Conservation (phyloP, 352 stramenopile genomes). For the Pythium phragmiticola region DNA sequence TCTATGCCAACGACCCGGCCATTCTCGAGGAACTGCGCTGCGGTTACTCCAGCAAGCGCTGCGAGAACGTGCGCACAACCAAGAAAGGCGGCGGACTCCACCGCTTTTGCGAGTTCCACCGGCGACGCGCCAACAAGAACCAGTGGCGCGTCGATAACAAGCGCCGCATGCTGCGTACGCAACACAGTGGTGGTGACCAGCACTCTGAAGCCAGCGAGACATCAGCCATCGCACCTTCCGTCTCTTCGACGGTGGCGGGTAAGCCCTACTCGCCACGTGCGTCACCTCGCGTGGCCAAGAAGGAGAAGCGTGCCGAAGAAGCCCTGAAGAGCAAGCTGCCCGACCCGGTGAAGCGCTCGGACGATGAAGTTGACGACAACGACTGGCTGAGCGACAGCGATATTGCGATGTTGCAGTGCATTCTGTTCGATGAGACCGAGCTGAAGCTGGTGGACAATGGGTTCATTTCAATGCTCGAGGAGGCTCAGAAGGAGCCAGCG, state of each 20-base stretch:
- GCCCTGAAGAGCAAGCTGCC: constrained; percentile 3
- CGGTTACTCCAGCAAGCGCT: constrained; percentile 23
- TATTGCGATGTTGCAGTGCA: constrained; percentile 21
- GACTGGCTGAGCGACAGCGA: constrained; percentile 24
- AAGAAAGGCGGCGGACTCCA: constrained; percentile 20
- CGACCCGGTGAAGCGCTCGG: constrained; percentile 13
- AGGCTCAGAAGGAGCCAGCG: constrained; percentile 6
- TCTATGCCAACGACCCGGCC: constrained; percentile 14
- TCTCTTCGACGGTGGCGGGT: not conserved
- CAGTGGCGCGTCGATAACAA: constrained; percentile 68
- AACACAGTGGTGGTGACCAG: not conserved
- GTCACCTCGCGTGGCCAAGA: constrained; percentile 13
- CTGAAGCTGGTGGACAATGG: not conserved
- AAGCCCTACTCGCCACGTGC: constrained; percentile 15
- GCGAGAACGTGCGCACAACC: constrained; percentile 21
- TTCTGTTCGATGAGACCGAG: constrained; percentile 19
- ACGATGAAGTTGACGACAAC: constrained; percentile 4
- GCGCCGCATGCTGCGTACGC: constrained; percentile 30
- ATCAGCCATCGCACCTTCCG: not conserved
- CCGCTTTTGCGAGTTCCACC: constrained; percentile 34
- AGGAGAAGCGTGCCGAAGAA: constrained; percentile 8
- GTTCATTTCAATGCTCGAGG: constrained; percentile 11
- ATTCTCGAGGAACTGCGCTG: constrained; percentile 19
- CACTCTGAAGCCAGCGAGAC: constrained; percentile 3
- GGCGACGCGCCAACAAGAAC: constrained; percentile 68